Base-by-base conservation (phyloP, 1,139 yeast genomes). In the Lodderomyces beijingensis region DNA sequence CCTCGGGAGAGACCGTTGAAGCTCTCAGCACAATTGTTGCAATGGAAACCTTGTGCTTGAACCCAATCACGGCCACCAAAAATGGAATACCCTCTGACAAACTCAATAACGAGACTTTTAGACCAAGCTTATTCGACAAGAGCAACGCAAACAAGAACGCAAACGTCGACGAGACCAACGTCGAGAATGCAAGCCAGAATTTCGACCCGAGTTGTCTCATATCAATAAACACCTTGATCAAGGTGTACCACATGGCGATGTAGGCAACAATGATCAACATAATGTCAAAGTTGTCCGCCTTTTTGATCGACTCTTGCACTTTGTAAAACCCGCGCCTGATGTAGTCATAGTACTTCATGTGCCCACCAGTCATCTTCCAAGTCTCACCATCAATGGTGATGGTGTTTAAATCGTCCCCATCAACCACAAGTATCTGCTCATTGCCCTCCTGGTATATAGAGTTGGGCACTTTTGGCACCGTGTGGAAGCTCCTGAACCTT, bases 31-130 rank as follows among this genome's bases (percentile, higher is more conserved):
- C 80, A 33, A 77, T 71, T 18, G 79, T 69, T 1, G 96, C 85
- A 45, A 89, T 72, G 18, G 79, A 70, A 17, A 87, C 76, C 51
- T 91, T 88, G 56, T 86, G 87, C 51, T 88, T 89, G 61, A 91
- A 91, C 1, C 98, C 98, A 50, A 91, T 78, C 7, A 89, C 81
- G 16, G 95, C 91, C 14, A 89, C 95, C 49, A 91, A 70, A 58
- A 91, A 91, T 16, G 98, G 98, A 32, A 91, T 65, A 9, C 97
- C 97, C 64, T 91, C 97, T 34, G 91, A 77, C 46, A 91, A 68
- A 40, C 88, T 79, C 39, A 85, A 64, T 37, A 87, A 68, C 5
- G 95, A 78, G 23, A 91, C 83, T 33, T 69, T 71, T 28, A 70
- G 54, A 25, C 67, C 61, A 35, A 66, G 51, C 34, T 71, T 56